phyloP scores from a whole-genome alignment of 768 basidiomycete species.

The Termitomyces sp. region DNA sequence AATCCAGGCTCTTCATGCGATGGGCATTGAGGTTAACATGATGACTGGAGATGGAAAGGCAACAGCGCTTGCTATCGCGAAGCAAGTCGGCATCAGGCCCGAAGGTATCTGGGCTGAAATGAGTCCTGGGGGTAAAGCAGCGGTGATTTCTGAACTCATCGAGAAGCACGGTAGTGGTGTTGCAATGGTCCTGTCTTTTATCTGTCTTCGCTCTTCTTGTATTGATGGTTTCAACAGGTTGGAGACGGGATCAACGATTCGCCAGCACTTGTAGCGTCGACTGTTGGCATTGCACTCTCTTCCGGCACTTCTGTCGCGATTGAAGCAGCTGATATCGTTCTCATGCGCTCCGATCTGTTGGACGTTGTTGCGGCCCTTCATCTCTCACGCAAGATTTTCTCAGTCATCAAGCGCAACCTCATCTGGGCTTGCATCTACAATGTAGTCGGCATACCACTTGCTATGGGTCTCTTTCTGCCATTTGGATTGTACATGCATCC shows the following conservation, averaged over 20 bases:
- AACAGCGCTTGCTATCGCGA: conserved; percentile 86
- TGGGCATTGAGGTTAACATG: conserved; percentile 93
- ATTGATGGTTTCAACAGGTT: conserved; percentile 47
- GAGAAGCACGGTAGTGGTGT: conserved; percentile 67
- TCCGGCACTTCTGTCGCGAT: conserved; percentile 97
- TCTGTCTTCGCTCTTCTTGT: background rate
- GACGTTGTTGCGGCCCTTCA: conserved; percentile 97
- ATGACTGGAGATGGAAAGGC: conserved; percentile 89
- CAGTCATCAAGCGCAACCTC: conserved; percentile 88
- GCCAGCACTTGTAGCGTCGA: conserved; percentile 92
- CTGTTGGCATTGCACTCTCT: conserved; percentile 94
- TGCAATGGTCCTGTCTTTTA: conserved; percentile 68
- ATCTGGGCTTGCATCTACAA: conserved; percentile 97
- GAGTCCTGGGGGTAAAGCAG: conserved; percentile 94
- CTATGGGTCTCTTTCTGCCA: conserved; percentile 95
- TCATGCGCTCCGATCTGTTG: conserved; percentile 94
- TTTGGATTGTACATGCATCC: conserved; percentile 92
- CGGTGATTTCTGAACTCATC: conserved; percentile 76
- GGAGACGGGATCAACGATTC: conserved; percentile 99
- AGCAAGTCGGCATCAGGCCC: conserved; percentile 79
- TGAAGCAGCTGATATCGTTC: conserved; percentile 96
- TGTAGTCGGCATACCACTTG: conserved; percentile 88
- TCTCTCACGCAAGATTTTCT: conserved; percentile 84
- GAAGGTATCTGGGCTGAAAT: conserved; percentile 88
- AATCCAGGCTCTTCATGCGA: conserved; percentile 69